Percentiles rank a stretch among this genome's conserved stretches.
Evolutionary conservation across 1,139 yeast genomes (phyloP).

Genomic region (Yamadazyma triangularis): DNA sequence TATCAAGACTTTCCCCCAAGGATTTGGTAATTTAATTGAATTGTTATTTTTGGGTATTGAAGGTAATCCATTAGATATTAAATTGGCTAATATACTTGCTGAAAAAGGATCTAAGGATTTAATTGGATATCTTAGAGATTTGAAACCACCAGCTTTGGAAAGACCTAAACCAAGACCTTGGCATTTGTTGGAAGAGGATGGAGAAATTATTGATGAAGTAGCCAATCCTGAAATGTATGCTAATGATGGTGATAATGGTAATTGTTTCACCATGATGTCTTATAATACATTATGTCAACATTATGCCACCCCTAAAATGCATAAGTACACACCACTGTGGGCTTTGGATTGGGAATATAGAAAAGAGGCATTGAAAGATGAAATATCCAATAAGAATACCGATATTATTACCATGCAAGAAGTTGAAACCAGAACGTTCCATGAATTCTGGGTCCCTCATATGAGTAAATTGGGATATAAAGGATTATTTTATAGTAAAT

Average conservation of each 20-base stretch:
- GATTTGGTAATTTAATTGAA: slow-evolving; percentile 82
- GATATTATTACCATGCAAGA: slow-evolving; percentile 93
- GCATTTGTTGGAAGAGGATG: slow-evolving; percentile 74
- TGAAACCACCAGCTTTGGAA: slow-evolving; percentile 56
- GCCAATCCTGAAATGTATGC: slow-evolving; percentile 28
- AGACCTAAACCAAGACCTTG: slow-evolving; percentile 77
- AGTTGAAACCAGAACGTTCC: slow-evolving; percentile 83
- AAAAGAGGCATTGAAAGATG: slow-evolving; percentile 67
- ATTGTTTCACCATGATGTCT: slow-evolving; percentile 69
- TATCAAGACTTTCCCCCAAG: slow-evolving; percentile 69
- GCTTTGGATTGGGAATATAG: slow-evolving; percentile 95
- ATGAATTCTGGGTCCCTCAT: slow-evolving; percentile 79
- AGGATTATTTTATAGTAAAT: slow-evolving; percentile 79
- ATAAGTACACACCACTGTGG: slow-evolving; percentile 96
- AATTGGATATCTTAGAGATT: slow-evolving; percentile 75
- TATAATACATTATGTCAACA: slow-evolving; percentile 94
- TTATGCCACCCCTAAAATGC: slow-evolving; percentile 89
- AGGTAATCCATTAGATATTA: slow-evolving; percentile 80
- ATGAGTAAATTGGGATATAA: slow-evolving; percentile 73
- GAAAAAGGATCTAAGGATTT: slow-evolving; percentile 85
- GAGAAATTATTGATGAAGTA: slow-evolving; percentile 50
- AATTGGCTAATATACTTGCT: slow-evolving; percentile 61
- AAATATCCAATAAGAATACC: slow-evolving; percentile 57
- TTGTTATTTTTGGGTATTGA: slow-evolving; percentile 86
- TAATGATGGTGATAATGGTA: slow-evolving; percentile 22